A percentile compares a stretch with the other conserved stretches of the same genome.
Evolutionary conservation across 1,139 yeast genomes (phyloP).

Genomic region (Yamadazyma spencermartinsiae): DNA sequence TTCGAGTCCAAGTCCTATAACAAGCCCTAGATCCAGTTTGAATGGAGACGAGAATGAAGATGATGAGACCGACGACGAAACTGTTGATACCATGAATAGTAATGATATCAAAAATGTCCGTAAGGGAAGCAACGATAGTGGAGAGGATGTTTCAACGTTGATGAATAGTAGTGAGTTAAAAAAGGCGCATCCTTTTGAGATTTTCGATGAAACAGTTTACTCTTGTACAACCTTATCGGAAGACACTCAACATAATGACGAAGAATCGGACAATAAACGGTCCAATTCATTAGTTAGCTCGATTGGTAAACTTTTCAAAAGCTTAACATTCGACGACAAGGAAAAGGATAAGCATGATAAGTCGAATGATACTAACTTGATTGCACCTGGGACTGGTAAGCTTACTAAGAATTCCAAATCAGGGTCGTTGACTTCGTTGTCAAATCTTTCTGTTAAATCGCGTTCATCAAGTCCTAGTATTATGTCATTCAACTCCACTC

Average conservation of each 20-base stretch:
- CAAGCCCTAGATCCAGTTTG: not conserved
- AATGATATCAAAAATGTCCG: slow-evolving; percentile 6
- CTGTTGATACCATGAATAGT: not conserved
- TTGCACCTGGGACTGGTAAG: slow-evolving; percentile 14
- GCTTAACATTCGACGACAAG: slow-evolving; percentile 34
- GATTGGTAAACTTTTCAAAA: slow-evolving; percentile 39
- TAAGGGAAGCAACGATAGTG: not conserved
- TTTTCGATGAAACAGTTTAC: slow-evolving; percentile 76
- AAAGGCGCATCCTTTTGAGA: slow-evolving; percentile 66
- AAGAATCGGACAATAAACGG: slow-evolving; percentile 14
- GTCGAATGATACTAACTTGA: too few species aligned
- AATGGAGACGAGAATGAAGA: slow-evolving; percentile 14
- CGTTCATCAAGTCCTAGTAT: slow-evolving; percentile 47
- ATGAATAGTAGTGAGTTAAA: slow-evolving; percentile 36
- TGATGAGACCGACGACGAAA: slow-evolving; percentile 9
- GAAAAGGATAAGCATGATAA: slow-evolving; percentile 5
- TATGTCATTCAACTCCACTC: slow-evolving; percentile 42
- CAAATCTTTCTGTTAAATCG: slow-evolving; percentile 36
- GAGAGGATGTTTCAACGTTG: slow-evolving; percentile 11
- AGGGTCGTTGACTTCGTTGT: slow-evolving; percentile 41
- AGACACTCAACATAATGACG: slow-evolving; percentile 11
- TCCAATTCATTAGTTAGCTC: slow-evolving; percentile 36
- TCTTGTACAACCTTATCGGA: slow-evolving; percentile 45
- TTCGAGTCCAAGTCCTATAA: not conserved
- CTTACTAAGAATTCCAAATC: slow-evolving; percentile 21